Conservation (phyloP, 176 grass and related monocot genomes). For the Avena insularis region DNA sequence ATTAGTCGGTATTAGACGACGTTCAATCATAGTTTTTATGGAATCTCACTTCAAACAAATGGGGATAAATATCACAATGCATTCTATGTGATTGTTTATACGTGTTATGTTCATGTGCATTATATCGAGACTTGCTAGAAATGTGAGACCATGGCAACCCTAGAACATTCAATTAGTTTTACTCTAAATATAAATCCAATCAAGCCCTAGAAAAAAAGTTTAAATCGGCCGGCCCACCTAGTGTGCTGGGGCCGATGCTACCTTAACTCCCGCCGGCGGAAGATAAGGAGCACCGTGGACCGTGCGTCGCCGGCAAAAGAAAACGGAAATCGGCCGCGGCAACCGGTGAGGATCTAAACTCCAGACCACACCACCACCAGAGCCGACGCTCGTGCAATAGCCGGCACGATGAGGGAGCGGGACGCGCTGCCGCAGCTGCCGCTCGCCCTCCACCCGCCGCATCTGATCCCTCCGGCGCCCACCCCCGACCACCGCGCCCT, state of each 20-base stretch:
- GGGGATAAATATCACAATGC: too few relatives aligned
- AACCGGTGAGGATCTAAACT: slow-evolving; percentile 41
- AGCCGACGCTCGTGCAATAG: slow-evolving; percentile 30
- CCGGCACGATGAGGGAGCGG: slow-evolving; percentile 39
- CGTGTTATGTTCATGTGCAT: too few relatives aligned
- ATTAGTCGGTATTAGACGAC: too few relatives aligned
- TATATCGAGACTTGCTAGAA: too few relatives aligned
- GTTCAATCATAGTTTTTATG: too few relatives aligned
- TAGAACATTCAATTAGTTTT: too few relatives aligned
- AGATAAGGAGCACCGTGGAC: not conserved
- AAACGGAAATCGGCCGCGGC: slow-evolving; percentile 39
- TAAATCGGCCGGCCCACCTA: too few relatives aligned
- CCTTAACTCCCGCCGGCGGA: not conserved
- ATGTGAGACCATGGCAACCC: too few relatives aligned
- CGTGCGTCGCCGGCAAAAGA: not conserved
- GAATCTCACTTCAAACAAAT: too few relatives aligned
- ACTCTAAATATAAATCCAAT: too few relatives aligned
- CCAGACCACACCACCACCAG: not conserved
- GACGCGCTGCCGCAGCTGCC: slow-evolving; percentile 53
- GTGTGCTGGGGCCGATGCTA: not conserved
- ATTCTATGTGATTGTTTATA: too few relatives aligned
- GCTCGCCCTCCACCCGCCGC: slow-evolving; percentile 58
- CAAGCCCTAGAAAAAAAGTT: too few relatives aligned
- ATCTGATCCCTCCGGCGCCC: slow-evolving; percentile 80
- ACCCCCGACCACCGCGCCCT: slow-evolving; percentile 61